phyloP scores from a whole-genome alignment of 1,139 yeast genomes.

The Yamadazyma pseudoaaseri region DNA sequence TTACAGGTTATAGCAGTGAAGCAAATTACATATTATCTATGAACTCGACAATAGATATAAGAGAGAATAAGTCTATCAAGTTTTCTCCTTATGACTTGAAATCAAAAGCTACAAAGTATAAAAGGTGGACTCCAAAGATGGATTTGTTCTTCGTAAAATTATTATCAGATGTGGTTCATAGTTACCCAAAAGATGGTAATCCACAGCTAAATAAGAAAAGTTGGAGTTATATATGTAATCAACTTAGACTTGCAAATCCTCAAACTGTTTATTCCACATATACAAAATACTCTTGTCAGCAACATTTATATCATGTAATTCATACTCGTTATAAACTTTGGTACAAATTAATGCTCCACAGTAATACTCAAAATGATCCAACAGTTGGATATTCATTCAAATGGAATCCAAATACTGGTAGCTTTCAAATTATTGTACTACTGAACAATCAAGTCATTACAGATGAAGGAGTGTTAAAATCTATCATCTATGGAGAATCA shows the following conservation, averaged over 20 bases:
- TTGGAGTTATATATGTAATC: conserved; percentile 41
- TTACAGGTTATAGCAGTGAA: conserved; percentile 3
- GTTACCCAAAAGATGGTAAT: conserved; percentile 30
- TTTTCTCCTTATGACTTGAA: conserved; percentile 29
- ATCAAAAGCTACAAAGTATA: conserved; percentile 38
- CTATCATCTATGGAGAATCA: conserved; percentile 32
- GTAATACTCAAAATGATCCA: conserved; percentile 10
- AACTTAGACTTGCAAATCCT: conserved; percentile 37
- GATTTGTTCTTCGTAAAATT: conserved; percentile 35
- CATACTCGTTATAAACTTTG: conserved; percentile 40
- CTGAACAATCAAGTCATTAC: conserved; percentile 23
- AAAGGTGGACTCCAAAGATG: conserved; percentile 43
- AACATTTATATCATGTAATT: conserved; percentile 37
- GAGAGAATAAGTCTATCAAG: conserved; percentile 6
- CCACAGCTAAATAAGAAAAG: conserved; percentile 37
- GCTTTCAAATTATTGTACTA: conserved; percentile 32
- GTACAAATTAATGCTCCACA: conserved; percentile 33
- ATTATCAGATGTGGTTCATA: conserved; percentile 38
- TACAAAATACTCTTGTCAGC: conserved; percentile 42
- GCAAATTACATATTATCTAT: background rate
- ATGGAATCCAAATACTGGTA: conserved; percentile 40
- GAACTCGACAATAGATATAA: background rate
- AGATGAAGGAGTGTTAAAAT: conserved; percentile 33
- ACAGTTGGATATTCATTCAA: conserved; percentile 27
- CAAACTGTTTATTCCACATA: conserved; percentile 43